Base-by-base conservation (phyloP, 192 early-diverging fungal genomes). In the Podila epigama region DNA sequence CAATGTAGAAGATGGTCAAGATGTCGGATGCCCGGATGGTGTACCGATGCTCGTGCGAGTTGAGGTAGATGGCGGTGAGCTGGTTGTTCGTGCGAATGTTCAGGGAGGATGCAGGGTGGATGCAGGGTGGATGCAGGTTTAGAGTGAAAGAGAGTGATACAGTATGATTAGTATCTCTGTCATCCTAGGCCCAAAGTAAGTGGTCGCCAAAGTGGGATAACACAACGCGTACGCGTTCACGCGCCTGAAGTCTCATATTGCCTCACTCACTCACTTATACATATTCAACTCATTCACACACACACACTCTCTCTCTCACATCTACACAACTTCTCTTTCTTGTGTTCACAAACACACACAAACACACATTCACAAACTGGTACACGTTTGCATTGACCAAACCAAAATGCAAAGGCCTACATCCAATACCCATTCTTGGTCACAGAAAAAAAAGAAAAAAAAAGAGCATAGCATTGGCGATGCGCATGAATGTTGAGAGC, bases 21-120 rank as follows among this genome's bases (percentile, higher is more conserved):
- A 36, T 56, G 53, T 75, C 63, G 20, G 70, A 75, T 9, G 70
- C 58, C 22, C 63, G 56, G 34, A 60, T 57, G 39, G 53, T 52
- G 41, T 66, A 75, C 29, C 52, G 58, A 37, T 75, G 70, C 58
- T 75, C 70, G 16, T 55, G 55, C 58, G 13, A 51, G 52, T 66
- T 75, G 22, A 75, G 33, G 22, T n/a, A 12, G 58, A 75, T 22
- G 22, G 63, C 70, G 13, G 41, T 60, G 5, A 35, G 7, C 70
- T 75, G 51, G 37, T 11, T 15, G 1, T 3, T 31, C 3, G 44
- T 22, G n/a, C 5, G 22, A 44, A 39, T 37, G 28, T 33, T 42
- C 22, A 32, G 18, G 33, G 51, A 20, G 28, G 2, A 16, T n/a
- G 25, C 0, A 6, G 15, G 29, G 61, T 32, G 28, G 37, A 35